Base-by-base conservation (phyloP, 2,329 filamentous ascomycete species). In the Arthroderma sp. region DNA sequence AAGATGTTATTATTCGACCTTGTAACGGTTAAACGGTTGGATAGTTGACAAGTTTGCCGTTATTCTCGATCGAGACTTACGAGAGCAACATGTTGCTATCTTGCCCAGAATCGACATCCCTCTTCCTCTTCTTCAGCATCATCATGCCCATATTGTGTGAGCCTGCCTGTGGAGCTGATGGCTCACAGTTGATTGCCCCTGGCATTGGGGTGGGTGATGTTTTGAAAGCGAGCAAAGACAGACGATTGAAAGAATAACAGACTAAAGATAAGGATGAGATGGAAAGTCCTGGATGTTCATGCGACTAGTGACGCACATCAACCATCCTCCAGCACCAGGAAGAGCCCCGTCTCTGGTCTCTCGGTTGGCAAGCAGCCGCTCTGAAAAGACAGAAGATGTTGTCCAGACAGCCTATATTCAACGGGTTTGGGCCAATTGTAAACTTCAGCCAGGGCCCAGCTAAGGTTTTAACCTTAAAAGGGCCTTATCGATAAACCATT, bases 91-190 rank as follows among this genome's bases (percentile, higher is more conserved):
- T 17, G 25, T 17, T 51, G 44, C 15, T 51, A 23, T 54, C 33
- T 23, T 54, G 19, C n/a, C 52, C 23, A 2, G 21, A 39, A 11
- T 54, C 33, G 8, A 13, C 15, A 39, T 54, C 52, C 19, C 33
- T 38, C 17, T 54, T 54, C 52, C 52, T 38, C 37, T 54, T 54
- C 11, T 54, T 54, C 35, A 54, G 35, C 8, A 41, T 25, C 52
- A 39, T 54, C 33, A 41, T 23, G 37, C 28, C 33, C 31, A 54
- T 54, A 17, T 13, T 21, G 9, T 25, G 21, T 25, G 43, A 49
- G 15, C 43, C n/a, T 25, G 43, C n/a, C 43, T 49, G 43, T 31
- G 44, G 33, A 51, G 44, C 44, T 51, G 28, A 13, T 33, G 28
- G 44, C 25, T 51, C 44, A 23, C 44, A 51, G 44, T 51, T 33